Base-by-base conservation (phyloP, 139 green algal genomes). In the Chlamydomonas schloesseri region DNA sequence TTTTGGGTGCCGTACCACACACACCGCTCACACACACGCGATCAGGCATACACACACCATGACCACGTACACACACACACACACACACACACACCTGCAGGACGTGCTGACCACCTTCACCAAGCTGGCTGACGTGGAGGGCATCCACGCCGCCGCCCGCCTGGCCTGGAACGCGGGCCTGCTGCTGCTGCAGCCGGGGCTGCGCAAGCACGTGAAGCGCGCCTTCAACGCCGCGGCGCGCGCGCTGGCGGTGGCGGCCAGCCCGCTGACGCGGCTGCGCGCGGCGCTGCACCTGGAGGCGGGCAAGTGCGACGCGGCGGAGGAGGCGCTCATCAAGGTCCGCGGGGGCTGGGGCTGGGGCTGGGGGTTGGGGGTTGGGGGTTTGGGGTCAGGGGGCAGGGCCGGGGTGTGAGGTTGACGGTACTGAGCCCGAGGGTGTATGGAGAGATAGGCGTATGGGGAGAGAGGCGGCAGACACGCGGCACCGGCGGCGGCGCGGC, bases 161-260 rank as follows among this genome's bases (percentile, higher is more conserved):
- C 87, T 96, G 33, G 89, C 88, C 42, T 96, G 93, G 93, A 95
- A 94, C 74, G 88, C 92, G 46, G 90, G 89, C 29, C 81, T 96
- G n/a, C 85, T 90, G 37, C 83, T 96, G 80, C 74, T 96, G 73
- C 90, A 95, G 87, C 87, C 87, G 5, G 53, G 81, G 28, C 85
- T 83, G 36, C 89, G 91, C 0, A 58, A 68, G 13, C 71, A 89
- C 34, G 65, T 94, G 4, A 93, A 91, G 84, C 89, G 87, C 29
- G 64, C 85, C 31, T 94, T 95, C 73, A 89, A 92, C 68, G 79
- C 80, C 58, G 92, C 91, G 3, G 92, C 92, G 2, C 87, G 88
- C 28, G 93, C 93, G 13, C 78, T 96, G 76, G 88, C 91, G 75
- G 81, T 83, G 84, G 84, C 93, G 10, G 65, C 69, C 29, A 92